Conservation (phyloP, 2,329 filamentous ascomycete genomes). For the Onygenales sp. region DNA sequence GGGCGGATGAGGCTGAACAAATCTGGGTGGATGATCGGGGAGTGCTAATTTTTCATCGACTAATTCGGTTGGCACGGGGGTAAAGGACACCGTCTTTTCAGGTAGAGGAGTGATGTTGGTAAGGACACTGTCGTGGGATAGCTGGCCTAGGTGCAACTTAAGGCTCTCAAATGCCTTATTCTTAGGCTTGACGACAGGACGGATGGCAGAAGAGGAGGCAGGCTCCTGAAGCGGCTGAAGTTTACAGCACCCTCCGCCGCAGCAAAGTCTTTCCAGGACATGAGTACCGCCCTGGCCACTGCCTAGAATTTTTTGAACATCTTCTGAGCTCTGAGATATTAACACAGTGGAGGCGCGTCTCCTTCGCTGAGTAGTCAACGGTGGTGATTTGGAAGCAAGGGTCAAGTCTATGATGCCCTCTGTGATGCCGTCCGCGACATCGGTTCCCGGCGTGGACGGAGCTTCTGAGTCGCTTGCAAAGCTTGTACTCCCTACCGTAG, state of each 20-base stretch:
- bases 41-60: slow-evolving; percentile 26
- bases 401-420: slow-evolving; percentile 20
- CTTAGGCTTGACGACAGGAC: slow-evolving; percentile 54
- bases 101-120: slow-evolving; percentile 64
- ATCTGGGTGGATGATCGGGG: slow-evolving; percentile 63
- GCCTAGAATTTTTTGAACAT: slow-evolving; percentile 50
- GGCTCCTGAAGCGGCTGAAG: slow-evolving; percentile 43
- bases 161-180: slow-evolving; percentile 79
- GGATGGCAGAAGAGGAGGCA: slow-evolving; percentile 29
- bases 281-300: slow-evolving; percentile 46
- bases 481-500: slow-evolving; percentile 22
- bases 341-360: slow-evolving; percentile 38
- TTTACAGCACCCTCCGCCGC: slow-evolving; percentile 56
- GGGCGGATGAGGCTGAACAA: slow-evolving; percentile 89
- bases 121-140: slow-evolving; percentile 61
- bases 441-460: slow-evolving; percentile 32
- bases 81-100: slow-evolving; percentile 62
- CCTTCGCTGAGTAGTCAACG: slow-evolving; percentile 16
- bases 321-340: slow-evolving; percentile 49
- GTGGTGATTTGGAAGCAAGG: slow-evolving; percentile 8
- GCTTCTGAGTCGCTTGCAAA: slow-evolving; percentile 22
- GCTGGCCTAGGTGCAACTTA: slow-evolving; percentile 62
- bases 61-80: slow-evolving; percentile 25
- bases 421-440: slow-evolving; percentile 23
- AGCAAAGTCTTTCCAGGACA: slow-evolving; percentile 54